Base-by-base conservation (phyloP, 1,284 basidiomycete genomes). In the Trichosporon sp. region DNA sequence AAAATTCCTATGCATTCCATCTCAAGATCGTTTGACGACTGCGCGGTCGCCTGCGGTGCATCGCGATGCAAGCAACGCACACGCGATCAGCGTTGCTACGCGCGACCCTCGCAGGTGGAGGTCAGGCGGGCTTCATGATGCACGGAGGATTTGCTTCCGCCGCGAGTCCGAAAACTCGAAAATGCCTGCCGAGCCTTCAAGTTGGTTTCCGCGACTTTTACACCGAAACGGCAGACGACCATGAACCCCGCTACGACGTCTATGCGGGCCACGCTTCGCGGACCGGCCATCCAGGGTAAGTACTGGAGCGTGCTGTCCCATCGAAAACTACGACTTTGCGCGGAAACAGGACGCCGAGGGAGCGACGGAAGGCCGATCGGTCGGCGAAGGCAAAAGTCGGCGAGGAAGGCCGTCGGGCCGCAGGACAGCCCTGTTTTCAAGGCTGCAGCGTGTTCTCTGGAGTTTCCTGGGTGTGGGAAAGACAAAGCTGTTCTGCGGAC, bases 231-330 rank as follows among this genome's bases (percentile, higher is more conserved):
- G 56, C 56, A 29, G 27, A 29, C 56, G 56, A 60, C 56, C 15
- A 60, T 60, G 56, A 60, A 60, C 56, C 56, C 56, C 56, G 56
- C 56, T 29, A 60, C 56, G 56, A 60, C 27, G 18, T n/a, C 56
- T 32, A 29, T 60, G 56, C 56, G 56, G 56, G 56, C 18, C n/a
- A n/a, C 56, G 11, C 56, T 60, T 18, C 56, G 56, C 18, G 56
- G 56, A 13, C 56, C 9, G 56, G 29, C 27, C 13, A 13, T 31
- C 56, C 29, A 29, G 13, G 56, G 56, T 60, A 23, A 60, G 56
- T 60, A 8, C n/a, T 31, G 18, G 56, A 60, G 15, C 29, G 13
- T 18, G 25, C 27, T 58, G 53, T 31, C 3, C 27, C 25, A 58
- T 11, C 53, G 53, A 31, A 58, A 58, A 58, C 25, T 12, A 27